Percentiles rank a stretch among this genome's conserved stretches.
phyloP scores from a whole-genome alignment of 1,139 yeast species.

The Spathaspora sp. region DNA sequence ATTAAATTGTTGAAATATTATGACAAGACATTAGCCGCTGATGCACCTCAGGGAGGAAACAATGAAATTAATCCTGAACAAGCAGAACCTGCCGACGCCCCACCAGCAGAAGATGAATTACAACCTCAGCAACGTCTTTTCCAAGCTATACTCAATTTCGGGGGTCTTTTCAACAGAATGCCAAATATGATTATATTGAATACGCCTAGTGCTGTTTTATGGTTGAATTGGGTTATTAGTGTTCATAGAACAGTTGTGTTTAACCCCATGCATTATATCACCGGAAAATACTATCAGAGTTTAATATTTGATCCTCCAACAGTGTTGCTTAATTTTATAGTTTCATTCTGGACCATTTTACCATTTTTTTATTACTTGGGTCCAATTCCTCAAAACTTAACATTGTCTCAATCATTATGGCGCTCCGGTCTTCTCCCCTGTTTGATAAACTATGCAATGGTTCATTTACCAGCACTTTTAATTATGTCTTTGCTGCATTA shows the following conservation, averaged over 20 bases:
- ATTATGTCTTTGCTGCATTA: slow-evolving; percentile 7
- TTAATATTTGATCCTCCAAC: slow-evolving; percentile 6
- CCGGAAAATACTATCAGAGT: slow-evolving; percentile 2
- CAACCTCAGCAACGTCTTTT: background rate
- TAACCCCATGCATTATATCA: slow-evolving; percentile 18
- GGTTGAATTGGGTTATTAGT: slow-evolving; percentile 22
- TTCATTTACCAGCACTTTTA: slow-evolving; percentile 17
- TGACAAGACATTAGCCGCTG: slow-evolving; percentile 13
- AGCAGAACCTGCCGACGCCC: slow-evolving; percentile 3
- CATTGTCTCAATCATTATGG: slow-evolving; percentile 7
- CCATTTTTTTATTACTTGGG: slow-evolving; percentile 14
- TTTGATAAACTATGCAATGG: slow-evolving; percentile 13
- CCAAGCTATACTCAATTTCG: background rate
- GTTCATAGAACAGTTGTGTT: slow-evolving; percentile 28
- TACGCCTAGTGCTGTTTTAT: slow-evolving; percentile 9
- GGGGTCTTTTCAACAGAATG: slow-evolving; percentile 1
- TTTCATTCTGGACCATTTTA: slow-evolving; percentile 24
- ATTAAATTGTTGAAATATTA: slow-evolving; percentile 17
- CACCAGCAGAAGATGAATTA: background rate
- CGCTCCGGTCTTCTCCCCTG: slow-evolving; percentile 13
- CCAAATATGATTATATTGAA: background rate
- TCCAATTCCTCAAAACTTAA: background rate
- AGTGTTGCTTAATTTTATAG: slow-evolving; percentile 20
- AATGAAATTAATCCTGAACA: slow-evolving; percentile 9
- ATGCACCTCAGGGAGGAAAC: slow-evolving; percentile 2